A percentile compares a stretch with the other conserved stretches of the same genome.
These are phyloP conservation scores for Friedmanniomyces simplex DNA, from an alignment of 495 filamentous ascomycete genomes.

Conservation along the genomic window DNA sequence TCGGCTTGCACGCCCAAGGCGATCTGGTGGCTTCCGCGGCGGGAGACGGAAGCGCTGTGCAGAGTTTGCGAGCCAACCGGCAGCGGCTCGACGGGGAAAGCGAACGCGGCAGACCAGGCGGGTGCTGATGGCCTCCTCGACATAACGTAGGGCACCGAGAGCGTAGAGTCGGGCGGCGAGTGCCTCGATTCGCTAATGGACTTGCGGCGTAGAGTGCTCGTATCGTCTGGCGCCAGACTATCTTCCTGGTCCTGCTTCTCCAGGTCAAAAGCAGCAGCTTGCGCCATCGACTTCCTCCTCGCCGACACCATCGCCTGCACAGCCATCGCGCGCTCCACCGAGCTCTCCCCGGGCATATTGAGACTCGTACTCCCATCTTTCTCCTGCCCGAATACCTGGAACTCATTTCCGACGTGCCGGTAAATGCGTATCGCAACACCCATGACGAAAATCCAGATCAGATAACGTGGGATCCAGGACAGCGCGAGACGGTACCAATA, in stretches of 20 bases:
- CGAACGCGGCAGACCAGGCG: constrained; percentile 8
- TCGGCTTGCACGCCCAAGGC: constrained; percentile 1
- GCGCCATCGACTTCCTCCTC: neutral
- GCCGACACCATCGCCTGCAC: neutral
- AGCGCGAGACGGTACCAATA: constrained; percentile 56
- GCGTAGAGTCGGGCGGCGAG: neutral
- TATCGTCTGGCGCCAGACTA: constrained; percentile 6
- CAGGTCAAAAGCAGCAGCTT: neutral
- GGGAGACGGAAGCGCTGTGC: neutral
- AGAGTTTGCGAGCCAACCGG: neutral
- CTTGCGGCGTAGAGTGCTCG: neutral
- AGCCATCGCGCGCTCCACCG: neutral
- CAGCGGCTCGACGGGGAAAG: neutral
- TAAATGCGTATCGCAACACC: constrained; percentile 57
- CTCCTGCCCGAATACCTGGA: constrained; percentile 24
- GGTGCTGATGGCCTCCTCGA: constrained; percentile 2
- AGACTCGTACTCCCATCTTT: constrained; percentile 2
- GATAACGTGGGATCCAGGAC: constrained; percentile 61
- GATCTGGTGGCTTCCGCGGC: constrained; percentile 11
- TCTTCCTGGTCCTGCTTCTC: neutral
- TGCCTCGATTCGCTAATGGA: neutral
- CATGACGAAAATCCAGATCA: constrained; percentile 52
- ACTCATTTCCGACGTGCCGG: constrained; percentile 47
- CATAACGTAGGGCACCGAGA: neutral
- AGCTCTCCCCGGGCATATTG: constrained; percentile 3